These are phyloP conservation scores for Xylaria hypoxylon DNA, from an alignment of 2,329 filamentous ascomycete genomes.

Conservation along the genomic window DNA sequence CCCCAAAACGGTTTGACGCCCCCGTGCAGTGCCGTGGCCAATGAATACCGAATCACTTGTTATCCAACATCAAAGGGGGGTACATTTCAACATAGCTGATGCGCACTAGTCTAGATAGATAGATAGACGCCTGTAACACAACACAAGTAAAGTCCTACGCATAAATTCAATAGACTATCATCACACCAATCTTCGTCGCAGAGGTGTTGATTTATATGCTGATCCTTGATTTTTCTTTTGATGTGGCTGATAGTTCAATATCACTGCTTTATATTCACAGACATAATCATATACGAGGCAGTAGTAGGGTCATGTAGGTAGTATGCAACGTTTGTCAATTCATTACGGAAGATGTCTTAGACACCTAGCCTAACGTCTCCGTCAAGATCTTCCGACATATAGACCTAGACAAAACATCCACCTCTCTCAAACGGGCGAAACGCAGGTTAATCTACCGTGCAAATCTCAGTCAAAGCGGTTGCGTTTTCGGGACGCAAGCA, in stretches of 20 bases:
- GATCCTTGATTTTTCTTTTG: neutral
- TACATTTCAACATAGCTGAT: neutral
- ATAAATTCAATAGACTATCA: neutral
- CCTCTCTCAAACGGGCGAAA: neutral
- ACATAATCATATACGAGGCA: neutral
- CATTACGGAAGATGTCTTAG: constrained; percentile 1
- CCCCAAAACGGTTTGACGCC: too few species aligned
- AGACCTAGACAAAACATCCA: neutral
- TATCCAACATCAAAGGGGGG: too few species aligned
- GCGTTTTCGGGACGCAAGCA: neutral
- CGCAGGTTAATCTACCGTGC: neutral
- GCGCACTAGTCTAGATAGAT: neutral
- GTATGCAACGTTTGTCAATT: constrained; percentile 12
- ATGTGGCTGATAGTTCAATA: neutral
- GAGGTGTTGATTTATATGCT: too few species aligned
- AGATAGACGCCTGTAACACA: neutral
- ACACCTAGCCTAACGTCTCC: neutral
- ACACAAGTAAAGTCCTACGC: constrained; percentile 3
- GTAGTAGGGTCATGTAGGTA: neutral
- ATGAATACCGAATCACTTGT: too few species aligned
- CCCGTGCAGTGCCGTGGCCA: too few species aligned
- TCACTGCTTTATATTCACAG: neutral
- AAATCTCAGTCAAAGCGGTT: neutral
- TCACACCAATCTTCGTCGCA: neutral
- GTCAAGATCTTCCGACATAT: neutral